phyloP scores from a whole-genome alignment of 2,329 filamentous ascomycete species.

The Cladosporium halotolerans region DNA sequence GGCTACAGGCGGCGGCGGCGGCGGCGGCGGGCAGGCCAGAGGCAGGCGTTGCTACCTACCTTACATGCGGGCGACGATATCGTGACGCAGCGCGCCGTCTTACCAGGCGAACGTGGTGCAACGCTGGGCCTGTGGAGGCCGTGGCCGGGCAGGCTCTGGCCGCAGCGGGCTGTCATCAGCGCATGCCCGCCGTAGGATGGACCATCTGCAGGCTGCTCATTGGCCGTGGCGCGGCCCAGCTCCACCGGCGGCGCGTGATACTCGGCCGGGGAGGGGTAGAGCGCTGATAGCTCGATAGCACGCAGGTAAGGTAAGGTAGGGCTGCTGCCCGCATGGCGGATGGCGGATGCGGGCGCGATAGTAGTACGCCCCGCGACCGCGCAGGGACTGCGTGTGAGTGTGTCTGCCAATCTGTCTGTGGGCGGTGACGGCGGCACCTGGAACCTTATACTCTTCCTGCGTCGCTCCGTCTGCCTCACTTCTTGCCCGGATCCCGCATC shows the following conservation, averaged over 20 bases:
- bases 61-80: not conserved
- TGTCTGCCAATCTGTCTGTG: not conserved
- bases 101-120: slow-evolving; percentile 1
- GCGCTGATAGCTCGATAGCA: not conserved
- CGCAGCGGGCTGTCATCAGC: slow-evolving; percentile 1
- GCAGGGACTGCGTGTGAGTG: not conserved
- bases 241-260: slow-evolving; percentile 7
- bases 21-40: not conserved
- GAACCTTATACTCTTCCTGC: slow-evolving; percentile 8
- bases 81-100: slow-evolving; percentile 4
- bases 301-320: not conserved
- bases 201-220: slow-evolving; percentile 7
- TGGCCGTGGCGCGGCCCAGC: slow-evolving; percentile 5
- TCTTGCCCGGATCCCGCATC: slow-evolving; percentile 14
- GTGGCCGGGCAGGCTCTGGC: not conserved
- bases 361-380: not conserved
- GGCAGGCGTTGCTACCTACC: not conserved
- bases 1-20: not conserved
- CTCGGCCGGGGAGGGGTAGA: slow-evolving; percentile 8
- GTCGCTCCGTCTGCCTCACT: not conserved
- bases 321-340: not conserved
- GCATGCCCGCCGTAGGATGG: not conserved
- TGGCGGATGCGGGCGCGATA: not conserved
- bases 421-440: not conserved
- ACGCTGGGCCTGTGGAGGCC: slow-evolving; percentile 5